Percentiles rank a stretch among this genome's conserved stretches.
Evolutionary conservation across 352 stramenopile species (phyloP).

Genomic region (Globisporangium spinosum): DNA sequence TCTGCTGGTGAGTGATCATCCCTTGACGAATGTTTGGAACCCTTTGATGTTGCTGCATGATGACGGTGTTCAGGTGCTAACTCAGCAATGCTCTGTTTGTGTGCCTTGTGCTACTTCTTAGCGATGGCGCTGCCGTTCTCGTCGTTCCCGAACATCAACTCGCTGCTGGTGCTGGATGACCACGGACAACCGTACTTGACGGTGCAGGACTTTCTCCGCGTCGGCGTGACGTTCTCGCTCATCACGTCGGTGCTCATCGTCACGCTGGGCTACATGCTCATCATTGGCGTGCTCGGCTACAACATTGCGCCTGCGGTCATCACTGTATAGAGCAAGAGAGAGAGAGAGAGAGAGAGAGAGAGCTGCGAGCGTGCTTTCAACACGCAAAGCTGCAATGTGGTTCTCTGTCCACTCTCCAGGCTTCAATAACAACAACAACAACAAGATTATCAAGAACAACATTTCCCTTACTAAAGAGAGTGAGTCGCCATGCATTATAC

Average conservation of each 20-base stretch:
- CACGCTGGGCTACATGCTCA: conserved; percentile 81
- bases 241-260: conserved; percentile 84
- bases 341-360: conserved; percentile 5
- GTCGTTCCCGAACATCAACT: conserved; percentile 93
- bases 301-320: conserved; percentile 48
- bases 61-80: background rate
- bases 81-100: background rate
- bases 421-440: background rate
- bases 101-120: conserved; percentile 19
- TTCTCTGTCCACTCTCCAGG: background rate
- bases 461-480: background rate
- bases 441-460: background rate
- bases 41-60: background rate
- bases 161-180: conserved; percentile 87
- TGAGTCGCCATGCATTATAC: no score
- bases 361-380: conserved; percentile 3
- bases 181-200: conserved; percentile 85
- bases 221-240: conserved; percentile 83
- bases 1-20: conserved; percentile 61
- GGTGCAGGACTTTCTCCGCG: conserved; percentile 84
- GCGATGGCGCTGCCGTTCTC: conserved; percentile 90
- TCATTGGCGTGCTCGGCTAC: conserved; percentile 78
- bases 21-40: no score
- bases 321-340: conserved; percentile 10
- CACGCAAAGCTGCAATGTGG: background rate